Evolutionary conservation across 495 filamentous ascomycete genomes (phyloP).

Genomic region (Cercophora samala): DNA sequence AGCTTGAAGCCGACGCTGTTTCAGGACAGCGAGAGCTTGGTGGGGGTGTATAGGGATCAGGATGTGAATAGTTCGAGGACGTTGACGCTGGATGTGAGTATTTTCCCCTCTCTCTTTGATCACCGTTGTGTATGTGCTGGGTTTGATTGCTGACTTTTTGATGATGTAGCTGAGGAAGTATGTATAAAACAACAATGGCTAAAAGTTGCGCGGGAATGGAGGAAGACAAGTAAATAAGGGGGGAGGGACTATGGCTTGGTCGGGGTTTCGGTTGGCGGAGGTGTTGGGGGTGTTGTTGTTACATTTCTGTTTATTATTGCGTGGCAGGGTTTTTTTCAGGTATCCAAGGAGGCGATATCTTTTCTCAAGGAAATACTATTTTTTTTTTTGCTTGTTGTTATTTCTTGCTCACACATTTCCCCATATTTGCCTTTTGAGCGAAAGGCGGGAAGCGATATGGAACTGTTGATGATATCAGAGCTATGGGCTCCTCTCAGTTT

Average conservation of each 20-base stretch:
- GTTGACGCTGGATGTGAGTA: slow-evolving; percentile 89
- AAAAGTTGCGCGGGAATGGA: neutral
- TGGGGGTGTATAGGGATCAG: slow-evolving; percentile 95
- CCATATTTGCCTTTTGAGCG: neutral
- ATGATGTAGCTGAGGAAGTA: slow-evolving; percentile 36
- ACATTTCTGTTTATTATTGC: neutral
- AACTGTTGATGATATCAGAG: neutral
- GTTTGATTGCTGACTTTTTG: slow-evolving; percentile 3
- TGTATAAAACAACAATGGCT: slow-evolving; percentile 16
- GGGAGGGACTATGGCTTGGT: neutral
- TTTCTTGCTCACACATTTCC: neutral
- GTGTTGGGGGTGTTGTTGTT: neutral
- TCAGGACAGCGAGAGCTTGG: slow-evolving; percentile 86
- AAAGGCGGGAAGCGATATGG: neutral
- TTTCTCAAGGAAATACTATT: neutral
- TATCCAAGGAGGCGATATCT: neutral
- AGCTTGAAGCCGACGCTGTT: slow-evolving; percentile 90
- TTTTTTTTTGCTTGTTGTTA: neutral
- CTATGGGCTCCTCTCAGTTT: neutral
- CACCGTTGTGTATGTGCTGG: too few species aligned
- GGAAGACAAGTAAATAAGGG: neutral
- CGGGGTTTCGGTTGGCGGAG: neutral
- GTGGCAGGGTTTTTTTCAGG: neutral
- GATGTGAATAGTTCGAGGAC: slow-evolving; percentile 82
- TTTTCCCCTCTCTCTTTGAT: too few species aligned